These are phyloP conservation scores for Angomonas desouzai DNA, from an alignment of 208 protist genomes.

Conservation along the genomic window DNA sequence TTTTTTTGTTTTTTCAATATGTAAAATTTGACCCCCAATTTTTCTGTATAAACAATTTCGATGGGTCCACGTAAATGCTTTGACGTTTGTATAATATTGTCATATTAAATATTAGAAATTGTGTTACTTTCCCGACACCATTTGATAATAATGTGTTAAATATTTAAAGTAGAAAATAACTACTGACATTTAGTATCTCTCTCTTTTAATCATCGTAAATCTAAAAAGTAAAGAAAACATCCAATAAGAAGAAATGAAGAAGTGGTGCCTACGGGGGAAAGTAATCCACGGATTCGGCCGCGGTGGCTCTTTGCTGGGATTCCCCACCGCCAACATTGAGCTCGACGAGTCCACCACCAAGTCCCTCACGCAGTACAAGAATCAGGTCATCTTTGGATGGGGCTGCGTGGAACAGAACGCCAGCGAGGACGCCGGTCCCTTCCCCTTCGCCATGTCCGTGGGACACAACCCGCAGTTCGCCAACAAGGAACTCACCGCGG, in stretches of 20 bases:
- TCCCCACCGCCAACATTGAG: constrained; percentile 84
- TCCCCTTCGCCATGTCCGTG: constrained; percentile 83
- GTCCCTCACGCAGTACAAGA: constrained; percentile 46
- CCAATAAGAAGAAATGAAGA: constrained; percentile 23
- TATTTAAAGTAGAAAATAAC: no score
- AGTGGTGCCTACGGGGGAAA: constrained; percentile 62
- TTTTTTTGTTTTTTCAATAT: constrained; percentile 26
- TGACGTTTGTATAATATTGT: not conserved
- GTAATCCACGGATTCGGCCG: constrained; percentile 85
- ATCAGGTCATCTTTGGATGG: constrained; percentile 81
- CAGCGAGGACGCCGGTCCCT: constrained; percentile 26
- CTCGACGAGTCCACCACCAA: constrained; percentile 36
- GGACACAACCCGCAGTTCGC: constrained; percentile 90
- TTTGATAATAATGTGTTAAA: not conserved
- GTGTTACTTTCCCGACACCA: not conserved
- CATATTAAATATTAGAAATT: not conserved
- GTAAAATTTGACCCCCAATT: no score
- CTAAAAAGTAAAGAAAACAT: no score
- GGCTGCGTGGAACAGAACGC: constrained; percentile 44
- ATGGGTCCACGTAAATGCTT: no score
- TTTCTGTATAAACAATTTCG: no score
- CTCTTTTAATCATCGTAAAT: not conserved
- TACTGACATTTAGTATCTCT: no score
- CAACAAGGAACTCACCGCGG: constrained; percentile 63
- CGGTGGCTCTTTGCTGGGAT: constrained; percentile 83